Base-by-base conservation (phyloP, 2,329 filamentous ascomycete species). In the Colletotrichum abscissum region DNA sequence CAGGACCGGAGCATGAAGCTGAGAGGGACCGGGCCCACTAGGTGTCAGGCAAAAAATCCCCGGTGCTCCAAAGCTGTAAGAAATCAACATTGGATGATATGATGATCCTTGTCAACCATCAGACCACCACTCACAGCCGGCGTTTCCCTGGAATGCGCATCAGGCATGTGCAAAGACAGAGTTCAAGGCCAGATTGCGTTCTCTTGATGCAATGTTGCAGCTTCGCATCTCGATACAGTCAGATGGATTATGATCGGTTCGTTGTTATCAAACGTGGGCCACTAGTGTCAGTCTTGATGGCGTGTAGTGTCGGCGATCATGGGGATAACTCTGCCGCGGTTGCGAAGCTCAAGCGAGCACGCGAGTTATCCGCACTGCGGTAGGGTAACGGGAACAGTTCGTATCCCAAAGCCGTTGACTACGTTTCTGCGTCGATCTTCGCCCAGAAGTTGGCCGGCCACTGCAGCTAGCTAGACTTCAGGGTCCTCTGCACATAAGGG, bases 1-100 rank as follows among this genome's bases (percentile, higher is more conserved):
- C 67, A 35, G 57, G 7, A 14, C 28, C 38, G n/a, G 26, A 46
- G 72, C 72, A 72, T 74, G 49, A 72, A 72, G 56, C 38, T 63
- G 63, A 72, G 22, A 67, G 30, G 52, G 55, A 33, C 33, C 58
- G 56, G 46, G 26, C 33, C 71, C 71, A 73, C 71, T n/a, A 59
- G 11, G 49, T 72, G 58, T 67, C 62, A 67, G 68, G 68, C 58
- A 63, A 63, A 26, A 59, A 72, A 71, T 67, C 68, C 63, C 72
- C 58, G 57, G 42, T 63, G 58, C 67, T 72, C 67, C 68, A 63
- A 65, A 70, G 33, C 70, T 73, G 72, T 67, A 72, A 72, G 68
- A 74, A 66, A 63, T 63, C 56, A 59, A 66, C 57, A 59, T 67
- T 72, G 38, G 49, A 74, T 67, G 68, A 72, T 72, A 62, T 74